Base-by-base conservation (phyloP, 2,329 filamentous ascomycete genomes). In the Claviceps digitariae region DNA sequence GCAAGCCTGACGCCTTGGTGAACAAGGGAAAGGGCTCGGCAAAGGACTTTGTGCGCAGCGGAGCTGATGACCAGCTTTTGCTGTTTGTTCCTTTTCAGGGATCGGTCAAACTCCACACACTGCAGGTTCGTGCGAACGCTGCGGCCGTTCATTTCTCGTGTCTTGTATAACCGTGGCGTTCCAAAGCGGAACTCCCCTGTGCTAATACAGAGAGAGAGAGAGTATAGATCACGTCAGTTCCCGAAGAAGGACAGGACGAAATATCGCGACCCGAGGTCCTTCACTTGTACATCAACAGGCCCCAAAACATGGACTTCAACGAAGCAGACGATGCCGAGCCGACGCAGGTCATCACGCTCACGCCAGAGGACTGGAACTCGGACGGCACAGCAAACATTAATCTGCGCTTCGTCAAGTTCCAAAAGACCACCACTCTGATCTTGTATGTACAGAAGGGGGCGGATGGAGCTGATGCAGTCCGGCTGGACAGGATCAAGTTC, bases 61-160 rank as follows among this genome's bases (percentile, higher is more conserved):
- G 96, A 65, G 94, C 91, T 38, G 93, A 98, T 65, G 90, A 97
- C 72, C 93, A 98, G 74, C 74, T 98, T 57, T 87, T 97, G 78
- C 78, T 98, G 48, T 97, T 84, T 69, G 77, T 94, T 54, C 91
- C 93, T 1, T 95, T 98, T 72, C 85, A 90, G 67, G 82, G 85
- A 34, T 87, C 83, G 48, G 67, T 95, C 59, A 98, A 97, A 74
- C 78, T 97, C 51, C 91, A 96, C 71, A 90, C 89, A 12, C 71
- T 85, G 34, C 82, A 84, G 73, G 81, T 81, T 70, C 54, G 70
- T 58, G 25, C 23, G 3, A 13, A 21, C 21, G 43, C 23, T 15
- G 21, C 34, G 20, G 13, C 43, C 25, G 43, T 25, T 44, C 13
- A 43, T 25, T 41, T 7, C 10, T 8, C n/a, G 12, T 34, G 31